Evolutionary conservation across 192 early-diverging fungal species (phyloP).

Genomic region (Geranomyces michiganensis): DNA sequence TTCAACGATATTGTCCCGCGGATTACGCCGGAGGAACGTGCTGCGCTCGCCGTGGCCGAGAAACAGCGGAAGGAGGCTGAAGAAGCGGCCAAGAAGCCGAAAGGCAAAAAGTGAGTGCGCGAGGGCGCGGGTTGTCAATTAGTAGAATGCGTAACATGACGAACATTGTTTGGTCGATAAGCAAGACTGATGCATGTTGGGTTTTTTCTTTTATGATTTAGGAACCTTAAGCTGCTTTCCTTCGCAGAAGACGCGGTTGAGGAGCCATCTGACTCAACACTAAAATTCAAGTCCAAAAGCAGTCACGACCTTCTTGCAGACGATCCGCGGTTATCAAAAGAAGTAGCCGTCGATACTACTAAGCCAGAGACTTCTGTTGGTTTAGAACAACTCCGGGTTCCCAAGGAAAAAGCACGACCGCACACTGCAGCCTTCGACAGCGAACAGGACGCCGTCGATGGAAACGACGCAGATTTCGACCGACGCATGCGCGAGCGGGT

Average conservation of each 20-base stretch:
- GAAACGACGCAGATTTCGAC: constrained; percentile 45
- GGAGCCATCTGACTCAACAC: constrained; percentile 18
- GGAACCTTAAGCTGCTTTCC: constrained; percentile 77
- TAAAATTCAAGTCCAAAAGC: constrained; percentile 62
- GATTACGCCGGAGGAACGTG: constrained; percentile 52
- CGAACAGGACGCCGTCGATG: constrained; percentile 21
- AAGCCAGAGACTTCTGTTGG: background rate
- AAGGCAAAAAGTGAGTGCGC: constrained; percentile 61
- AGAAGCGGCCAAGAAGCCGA: constrained; percentile 40
- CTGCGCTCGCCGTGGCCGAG: constrained; percentile 32
- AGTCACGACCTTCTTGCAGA: constrained; percentile 75
- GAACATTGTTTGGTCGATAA: background rate
- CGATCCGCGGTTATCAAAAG: constrained; percentile 40
- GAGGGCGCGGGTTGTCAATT: background rate
- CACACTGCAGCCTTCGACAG: constrained; percentile 6
- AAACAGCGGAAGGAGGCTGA: constrained; percentile 33
- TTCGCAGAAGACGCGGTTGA: constrained; percentile 86
- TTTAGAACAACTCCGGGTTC: background rate
- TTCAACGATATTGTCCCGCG: constrained; percentile 90
- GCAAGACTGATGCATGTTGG: background rate
- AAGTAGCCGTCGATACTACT: constrained; percentile 19
- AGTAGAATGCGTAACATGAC: background rate
- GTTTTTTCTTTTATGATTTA: constrained; percentile 34
- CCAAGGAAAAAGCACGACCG: background rate
- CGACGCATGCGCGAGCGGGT: constrained; percentile 51